Percentiles rank a stretch among this genome's conserved stretches.
Evolutionary conservation across 2,329 filamentous ascomycete genomes (phyloP).

Genomic region (Aspergillus japonicus): DNA sequence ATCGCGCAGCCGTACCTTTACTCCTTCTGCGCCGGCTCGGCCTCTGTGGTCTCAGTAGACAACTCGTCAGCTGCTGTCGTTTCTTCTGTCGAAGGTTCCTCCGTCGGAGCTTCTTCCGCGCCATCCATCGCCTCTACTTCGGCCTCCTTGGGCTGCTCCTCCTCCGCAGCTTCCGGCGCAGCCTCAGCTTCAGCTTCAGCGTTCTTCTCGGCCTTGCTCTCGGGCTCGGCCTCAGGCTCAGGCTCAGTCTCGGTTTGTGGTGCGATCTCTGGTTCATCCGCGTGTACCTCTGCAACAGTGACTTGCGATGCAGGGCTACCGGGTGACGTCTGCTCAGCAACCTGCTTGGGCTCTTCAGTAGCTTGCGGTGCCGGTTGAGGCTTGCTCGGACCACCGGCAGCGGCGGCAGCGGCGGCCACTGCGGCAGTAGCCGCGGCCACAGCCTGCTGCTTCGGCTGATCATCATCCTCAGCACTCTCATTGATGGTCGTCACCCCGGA

Average conservation of each 20-base stretch:
- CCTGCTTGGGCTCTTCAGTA: constrained; percentile 10
- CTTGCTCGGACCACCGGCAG: constrained; percentile 5
- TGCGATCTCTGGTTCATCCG: constrained; percentile 13
- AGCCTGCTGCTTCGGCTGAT: constrained; percentile 25
- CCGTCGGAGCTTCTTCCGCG: constrained; percentile 1
- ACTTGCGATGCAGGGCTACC: constrained; percentile 16
- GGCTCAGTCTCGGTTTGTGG: background rate
- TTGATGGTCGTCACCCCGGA: constrained; percentile 78
- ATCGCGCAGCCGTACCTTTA: constrained; percentile 5
- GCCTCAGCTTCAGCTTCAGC: background rate
- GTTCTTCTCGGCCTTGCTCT: background rate
- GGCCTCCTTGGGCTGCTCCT: background rate
- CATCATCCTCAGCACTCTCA: constrained; percentile 76
- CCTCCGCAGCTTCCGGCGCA: constrained; percentile 10
- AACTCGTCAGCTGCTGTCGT: constrained; percentile 2
- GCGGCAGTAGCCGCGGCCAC: constrained; percentile 12
- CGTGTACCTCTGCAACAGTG: constrained; percentile 22
- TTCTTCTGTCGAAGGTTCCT: constrained; percentile 1
- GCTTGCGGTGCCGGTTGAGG: constrained; percentile 15
- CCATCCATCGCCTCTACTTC: constrained; percentile 13
- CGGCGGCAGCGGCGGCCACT: background rate
- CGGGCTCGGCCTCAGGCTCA: background rate
- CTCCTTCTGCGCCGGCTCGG: constrained; percentile 13
- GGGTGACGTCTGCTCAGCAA: background rate
- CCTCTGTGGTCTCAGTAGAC: background rate